Conservation (phyloP, 768 basidiomycete species). For the Daedaleopsis nitida region DNA sequence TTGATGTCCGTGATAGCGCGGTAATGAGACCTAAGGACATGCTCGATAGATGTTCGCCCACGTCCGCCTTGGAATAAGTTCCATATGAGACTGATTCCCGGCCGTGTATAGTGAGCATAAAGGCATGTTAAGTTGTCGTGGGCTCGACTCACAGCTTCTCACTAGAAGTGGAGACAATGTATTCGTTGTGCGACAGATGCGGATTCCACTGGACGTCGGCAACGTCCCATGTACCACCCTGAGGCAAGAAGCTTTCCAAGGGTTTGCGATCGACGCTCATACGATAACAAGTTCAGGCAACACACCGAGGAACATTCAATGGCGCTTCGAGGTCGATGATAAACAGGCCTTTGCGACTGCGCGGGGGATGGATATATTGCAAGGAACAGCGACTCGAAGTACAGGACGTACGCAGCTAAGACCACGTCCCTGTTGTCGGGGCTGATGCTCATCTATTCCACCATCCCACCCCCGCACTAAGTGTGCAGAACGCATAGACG, state of each 20-base stretch:
- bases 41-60: conserved; percentile 80
- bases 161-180: conserved; percentile 86
- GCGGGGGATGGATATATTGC: background rate
- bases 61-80: conserved; percentile 77
- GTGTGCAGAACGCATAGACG: conserved; percentile 10
- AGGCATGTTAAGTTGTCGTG: background rate
- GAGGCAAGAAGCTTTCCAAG: conserved; percentile 71
- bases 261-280: background rate
- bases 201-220: conserved; percentile 95
- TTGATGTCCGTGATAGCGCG: conserved; percentile 98
- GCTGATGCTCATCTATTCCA: conserved; percentile 84
- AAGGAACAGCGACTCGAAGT: background rate
- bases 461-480: background rate
- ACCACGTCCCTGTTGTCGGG: conserved; percentile 88
- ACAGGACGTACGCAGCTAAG: conserved; percentile 71
- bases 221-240: conserved; percentile 96
- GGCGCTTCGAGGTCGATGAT: conserved; percentile 93
- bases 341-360: conserved; percentile 83
- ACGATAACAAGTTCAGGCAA: background rate
- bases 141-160: conserved; percentile 70
- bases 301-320: conserved; percentile 72
- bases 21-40: conserved; percentile 86
- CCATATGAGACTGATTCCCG: conserved; percentile 77
- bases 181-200: conserved; percentile 71
- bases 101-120: conserved; percentile 1